Conservation (phyloP, 768 basidiomycete genomes). For the Suillus brevipes region DNA sequence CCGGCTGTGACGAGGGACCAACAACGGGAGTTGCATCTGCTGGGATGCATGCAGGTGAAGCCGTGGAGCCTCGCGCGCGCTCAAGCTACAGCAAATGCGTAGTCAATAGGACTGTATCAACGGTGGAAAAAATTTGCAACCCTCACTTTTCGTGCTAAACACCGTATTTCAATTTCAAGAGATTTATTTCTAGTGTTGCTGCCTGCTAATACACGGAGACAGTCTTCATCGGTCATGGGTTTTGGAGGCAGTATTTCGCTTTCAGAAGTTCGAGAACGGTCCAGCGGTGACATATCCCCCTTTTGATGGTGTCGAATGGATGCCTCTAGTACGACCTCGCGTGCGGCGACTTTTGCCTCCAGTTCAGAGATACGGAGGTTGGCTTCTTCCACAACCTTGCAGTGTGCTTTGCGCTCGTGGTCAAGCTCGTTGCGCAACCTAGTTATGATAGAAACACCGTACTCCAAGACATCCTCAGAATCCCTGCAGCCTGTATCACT, state of each 20-base stretch:
- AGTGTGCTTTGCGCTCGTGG: constrained; percentile 44
- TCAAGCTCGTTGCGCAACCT: constrained; percentile 45
- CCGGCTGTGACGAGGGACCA: neutral
- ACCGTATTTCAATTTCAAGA: constrained; percentile 46
- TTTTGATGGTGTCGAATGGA: constrained; percentile 16
- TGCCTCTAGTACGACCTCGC: constrained; percentile 56
- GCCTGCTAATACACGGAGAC: constrained; percentile 39
- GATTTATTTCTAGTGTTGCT: constrained; percentile 42
- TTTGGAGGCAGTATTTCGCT: constrained; percentile 18
- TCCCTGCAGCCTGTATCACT: constrained; percentile 11
- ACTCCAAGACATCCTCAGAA: constrained; percentile 35
- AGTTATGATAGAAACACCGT: constrained; percentile 46
- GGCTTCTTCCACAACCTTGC: constrained; percentile 37
- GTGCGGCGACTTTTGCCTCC: constrained; percentile 53
- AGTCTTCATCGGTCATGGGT: constrained; percentile 38
- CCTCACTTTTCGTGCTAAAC: constrained; percentile 38
- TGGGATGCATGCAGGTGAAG: neutral
- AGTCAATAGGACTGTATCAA: neutral
- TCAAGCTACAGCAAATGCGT: neutral
- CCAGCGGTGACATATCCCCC: neutral
- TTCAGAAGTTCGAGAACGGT: neutral
- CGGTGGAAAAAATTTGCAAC: neutral
- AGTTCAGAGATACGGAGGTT: constrained; percentile 45
- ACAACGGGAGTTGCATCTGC: neutral
- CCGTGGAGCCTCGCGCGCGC: neutral